phyloP scores from a whole-genome alignment of 2,329 filamentous ascomycete genomes.

The Davidsoniella virescens region DNA sequence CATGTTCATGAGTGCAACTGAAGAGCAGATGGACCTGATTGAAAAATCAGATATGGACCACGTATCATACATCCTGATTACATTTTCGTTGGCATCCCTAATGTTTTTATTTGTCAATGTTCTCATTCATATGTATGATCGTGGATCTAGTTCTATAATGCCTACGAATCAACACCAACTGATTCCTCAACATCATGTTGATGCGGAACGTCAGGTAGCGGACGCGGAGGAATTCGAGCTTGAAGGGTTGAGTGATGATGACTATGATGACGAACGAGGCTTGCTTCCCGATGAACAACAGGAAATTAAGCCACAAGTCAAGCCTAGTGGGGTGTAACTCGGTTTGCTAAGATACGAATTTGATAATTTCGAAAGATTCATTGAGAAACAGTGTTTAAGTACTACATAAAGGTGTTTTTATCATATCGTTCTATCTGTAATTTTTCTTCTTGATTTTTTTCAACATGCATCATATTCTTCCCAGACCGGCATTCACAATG shows the following conservation, averaged over 20 bases:
- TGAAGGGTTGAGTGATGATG: slow-evolving; percentile 76
- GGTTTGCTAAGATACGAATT: too few species aligned
- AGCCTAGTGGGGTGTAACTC: too few species aligned
- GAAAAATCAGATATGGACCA: slow-evolving; percentile 62
- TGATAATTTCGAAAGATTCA: too few species aligned
- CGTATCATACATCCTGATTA: slow-evolving; percentile 79
- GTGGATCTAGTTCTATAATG: slow-evolving; percentile 26
- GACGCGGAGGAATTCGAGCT: slow-evolving; percentile 85
- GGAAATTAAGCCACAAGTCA: neutral
- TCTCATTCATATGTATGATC: slow-evolving; percentile 70
- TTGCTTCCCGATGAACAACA: neutral
- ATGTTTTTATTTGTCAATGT: slow-evolving; percentile 83
- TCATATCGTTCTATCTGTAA: too few species aligned
- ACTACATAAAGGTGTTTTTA: too few species aligned
- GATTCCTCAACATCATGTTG: slow-evolving; percentile 16
- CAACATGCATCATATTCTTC: too few species aligned
- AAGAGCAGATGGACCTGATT: slow-evolving; percentile 82
- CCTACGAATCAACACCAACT: neutral
- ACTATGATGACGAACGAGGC: slow-evolving; percentile 49
- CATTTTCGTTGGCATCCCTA: slow-evolving; percentile 80
- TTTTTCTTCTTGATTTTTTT: too few species aligned
- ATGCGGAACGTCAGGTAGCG: slow-evolving; percentile 42
- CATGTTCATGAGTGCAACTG: slow-evolving; percentile 92
- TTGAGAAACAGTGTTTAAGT: too few species aligned
- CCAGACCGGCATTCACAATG: too few species aligned